Evolutionary conservation across 2,329 filamentous ascomycete genomes (phyloP), one percentile per base, ranked within the genome.

Genomic region (Colletotrichum costaricense): DNA sequence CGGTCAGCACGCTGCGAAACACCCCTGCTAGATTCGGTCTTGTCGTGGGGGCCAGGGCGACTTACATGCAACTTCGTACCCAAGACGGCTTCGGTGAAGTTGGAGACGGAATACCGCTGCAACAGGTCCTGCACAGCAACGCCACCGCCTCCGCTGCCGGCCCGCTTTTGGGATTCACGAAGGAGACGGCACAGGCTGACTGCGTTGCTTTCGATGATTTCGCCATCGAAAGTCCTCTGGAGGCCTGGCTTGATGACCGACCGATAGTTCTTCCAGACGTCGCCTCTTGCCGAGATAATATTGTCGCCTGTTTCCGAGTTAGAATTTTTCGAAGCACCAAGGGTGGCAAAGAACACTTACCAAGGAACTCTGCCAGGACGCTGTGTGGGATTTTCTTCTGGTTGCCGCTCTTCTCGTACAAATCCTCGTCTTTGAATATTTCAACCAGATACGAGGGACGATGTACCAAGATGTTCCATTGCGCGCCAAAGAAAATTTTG

Each of bases 391-490:
- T 83, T 76, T 84, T 85, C 33, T 81, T 78, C 63, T 84, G 80
- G 69, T 83, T 85, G 4, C 84, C 84, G n/a, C 80, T 81, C 76
- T 84, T 86, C 11, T 78, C 78, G 67, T 76, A 78, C n/a, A 76
- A 58, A 54, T 81, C 77, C 56, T 83, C 80, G 16, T 80, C 69
- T 63, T 78, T 80, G 76, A 83, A 80, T 0, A 83, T 76, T 28
- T 87, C 83, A 4, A 81, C 80, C 4, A 88, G 74, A 69, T 84
- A 86, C 0, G 81, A 76, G 1, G 86, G 86, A 5, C 81, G 82
- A 59, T 83, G 83, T 1, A 87, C 83, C 12, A 88, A 78, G 3
- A 88, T 79, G 59, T 86, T 87, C 87, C 87, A 88, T 54, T 81
- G 82, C 0, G 84, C 85, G 1, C 82, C 86, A 42, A 87, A 87